Base-by-base conservation (phyloP, 495 filamentous ascomycete genomes). In the Chlorociboria aeruginascens region DNA sequence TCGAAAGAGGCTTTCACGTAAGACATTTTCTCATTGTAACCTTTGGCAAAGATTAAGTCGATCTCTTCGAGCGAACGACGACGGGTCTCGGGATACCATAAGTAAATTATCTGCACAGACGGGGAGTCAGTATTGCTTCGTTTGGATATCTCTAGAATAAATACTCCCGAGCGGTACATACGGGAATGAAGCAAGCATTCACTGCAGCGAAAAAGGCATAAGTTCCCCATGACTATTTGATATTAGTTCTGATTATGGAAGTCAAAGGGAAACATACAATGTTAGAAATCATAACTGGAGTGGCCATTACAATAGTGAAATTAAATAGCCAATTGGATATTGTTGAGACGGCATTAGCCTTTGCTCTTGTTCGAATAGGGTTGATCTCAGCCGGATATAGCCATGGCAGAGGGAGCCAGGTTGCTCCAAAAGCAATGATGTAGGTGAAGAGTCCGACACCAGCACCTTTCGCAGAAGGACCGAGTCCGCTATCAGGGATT, bases 261-360 rank as follows among this genome's bases (percentile, higher is more conserved):
- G 4, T 25, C 2, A 25, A 25, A 25, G 20, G 20, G 20, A 25
- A 4, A 25, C 20, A 25, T 25, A 69, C 61, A 45, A 86, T 86
- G 44, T 69, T 66, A 38, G 65, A 53, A 25, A 88, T 63, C 77
- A 86, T 82, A 42, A 86, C 74, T 0, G 85, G 85, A 0, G 83
- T 85, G 46, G 88, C 77, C 83, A 88, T 85, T 48, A 89, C 85
- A 35, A 89, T 76, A 10, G 80, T 48, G 63, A 87, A 89, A 71
- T 88, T 88, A 67, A 83, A 87, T 2, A 86, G 64, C 84, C 84
- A 88, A 66, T 89, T 87, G 13, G 72, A 75, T 65, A 81, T 83
- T 9, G 83, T 87, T 7, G 78, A 82, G 14, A 85, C 69, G 11
- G 85, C 83, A 56, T 86, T 87, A 35, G 83, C 84, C 66, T 83